Evolutionary conservation across 495 filamentous ascomycete species (phyloP), one percentile per base, ranked within the genome.

Genomic region (Aspergillus panamensis): DNA sequence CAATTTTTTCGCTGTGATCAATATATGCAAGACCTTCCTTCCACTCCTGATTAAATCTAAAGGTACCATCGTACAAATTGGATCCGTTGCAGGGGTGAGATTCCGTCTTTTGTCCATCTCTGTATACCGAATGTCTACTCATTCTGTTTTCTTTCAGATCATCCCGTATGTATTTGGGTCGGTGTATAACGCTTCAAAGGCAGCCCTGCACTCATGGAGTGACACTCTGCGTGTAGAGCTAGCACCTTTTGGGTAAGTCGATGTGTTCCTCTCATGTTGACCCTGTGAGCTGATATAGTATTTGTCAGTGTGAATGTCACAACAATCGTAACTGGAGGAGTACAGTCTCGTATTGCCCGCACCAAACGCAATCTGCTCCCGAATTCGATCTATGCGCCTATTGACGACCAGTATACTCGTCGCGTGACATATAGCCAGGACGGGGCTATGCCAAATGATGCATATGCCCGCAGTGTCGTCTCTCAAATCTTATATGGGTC

Each of bases 111-210:
- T 45, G 10, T 39, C n/a, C 35, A 39, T 6, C 35, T 12, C 5
- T 39, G 10, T 25, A 25, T 14, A 8, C 29, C 9, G 16, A 48
- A 13, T 39, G 12, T 17, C 14, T 16, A 12, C 35, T 14, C 3
- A 14, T 31, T 35, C 21, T 13, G 0, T 9, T 9, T 17, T 47
- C 31, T 21, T 44, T 19, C 43, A 77, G 74, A 66, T 77, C 21
- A 80, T 86, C 19, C 79, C 80, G 9, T 81, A 79, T 52, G 78
- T 80, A 19, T 83, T 81, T 55, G 77, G 78, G 10, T 81, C 79
- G 1, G 73, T 81, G 19, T 88, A 89, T 69, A 84, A 82, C 64
- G 82, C 84, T 14, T 80, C 78, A 35, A 88, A 88, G 70, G 83
- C 84, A 1, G 86, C 86, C 7, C 60, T 87, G 49, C 82, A 85